Base-by-base conservation (phyloP, 768 basidiomycete genomes). In the Ramaria rubella region DNA sequence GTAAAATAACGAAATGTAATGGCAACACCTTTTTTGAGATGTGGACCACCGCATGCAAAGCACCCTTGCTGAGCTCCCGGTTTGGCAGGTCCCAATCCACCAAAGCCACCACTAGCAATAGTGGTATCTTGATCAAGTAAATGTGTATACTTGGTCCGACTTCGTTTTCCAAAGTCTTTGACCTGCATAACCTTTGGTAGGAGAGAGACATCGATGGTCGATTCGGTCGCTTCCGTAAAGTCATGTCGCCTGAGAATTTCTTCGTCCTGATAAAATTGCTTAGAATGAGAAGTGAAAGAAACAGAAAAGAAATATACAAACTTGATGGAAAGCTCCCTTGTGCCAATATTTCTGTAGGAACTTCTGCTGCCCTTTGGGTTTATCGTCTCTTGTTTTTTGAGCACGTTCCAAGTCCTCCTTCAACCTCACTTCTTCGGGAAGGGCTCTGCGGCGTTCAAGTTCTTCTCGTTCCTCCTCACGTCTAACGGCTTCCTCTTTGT, bases 281-380 rank as follows among this genome's bases (percentile, higher is more conserved):
- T 23, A 58, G 55, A 52, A 57, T 17, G n/a, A 34, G 44, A 42
- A 38, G 51, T 26, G 57, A 27, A n/a, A 11, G 4, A 33, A 14
- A 34, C 31, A 44, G 11, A 55, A 8, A 30, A 23, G 12, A 27
- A 38, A 1, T 6, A 40, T 11, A 66, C 78, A 30, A 58, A 90
- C 94, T 81, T 94, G 91, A 69, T 96, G 93, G 77, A 98, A 99
- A 58, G 95, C 96, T 64, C 96, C 96, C 72, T 95, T 97, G 75
- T 99, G 96, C 85, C 93, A 98, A 69, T 96, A 99, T 72, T 96
- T 98, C 69, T 98, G 94, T 60, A 98, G 70, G 72, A 98, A 98
- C 66, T 84, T 90, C 67, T 93, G 89, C 60, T 90, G 80, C 3
- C 90, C 92, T 67, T 96, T 89, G 1, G 90, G 89, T 71, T 94